Base-by-base conservation (phyloP, 495 filamentous ascomycete species). In the Podospora australis region DNA sequence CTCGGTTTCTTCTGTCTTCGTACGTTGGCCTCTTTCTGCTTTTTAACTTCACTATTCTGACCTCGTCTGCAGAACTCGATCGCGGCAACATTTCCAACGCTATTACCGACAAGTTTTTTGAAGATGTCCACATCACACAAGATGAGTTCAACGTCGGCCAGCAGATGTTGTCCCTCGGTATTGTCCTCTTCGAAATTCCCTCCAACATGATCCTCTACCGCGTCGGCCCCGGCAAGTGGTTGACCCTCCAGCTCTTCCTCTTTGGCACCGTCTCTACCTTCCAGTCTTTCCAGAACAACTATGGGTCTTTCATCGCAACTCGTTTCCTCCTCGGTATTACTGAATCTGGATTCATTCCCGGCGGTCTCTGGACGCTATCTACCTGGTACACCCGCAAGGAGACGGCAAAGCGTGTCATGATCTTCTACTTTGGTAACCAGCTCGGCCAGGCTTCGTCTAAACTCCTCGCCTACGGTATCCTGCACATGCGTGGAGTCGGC, bases 271-370 rank as follows among this genome's bases (percentile, higher is more conserved):
- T 82, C 14, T 74, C 72, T 2, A 79, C 77, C 6, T 79, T 80
- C 48, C 80, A 83, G 59, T 70, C 73, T 6, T 83, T 78, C 52
- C 67, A 78, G 17, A 63, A 71, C 19, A 67, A 67, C 4, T 73
- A 74, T 41, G 65, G 67, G 2, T 64, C 69, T 5, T 82, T 68
- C 52, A 50, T 81, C 4, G 68, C 63, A 2, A 80, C 78, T 0
- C 69, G 80, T 5, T 56, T 82, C 20, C 51, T 81, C 3, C 65
- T 82, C 2, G 79, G 62, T 9, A 52, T 65, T 11, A 71, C 71
- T 24, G 80, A 82, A 53, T 75, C 72, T 3, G 79, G 78, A 4
- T 83, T 78, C 52, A 81, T 81, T 48, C 79, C 79, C 29, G 78
- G 72, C n/a, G 72, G 73, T 2, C 64, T 83, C 0, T 83, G 78